phyloP scores from a whole-genome alignment of 2,329 filamentous ascomycete species.

The Colletotrichum spinosum region DNA sequence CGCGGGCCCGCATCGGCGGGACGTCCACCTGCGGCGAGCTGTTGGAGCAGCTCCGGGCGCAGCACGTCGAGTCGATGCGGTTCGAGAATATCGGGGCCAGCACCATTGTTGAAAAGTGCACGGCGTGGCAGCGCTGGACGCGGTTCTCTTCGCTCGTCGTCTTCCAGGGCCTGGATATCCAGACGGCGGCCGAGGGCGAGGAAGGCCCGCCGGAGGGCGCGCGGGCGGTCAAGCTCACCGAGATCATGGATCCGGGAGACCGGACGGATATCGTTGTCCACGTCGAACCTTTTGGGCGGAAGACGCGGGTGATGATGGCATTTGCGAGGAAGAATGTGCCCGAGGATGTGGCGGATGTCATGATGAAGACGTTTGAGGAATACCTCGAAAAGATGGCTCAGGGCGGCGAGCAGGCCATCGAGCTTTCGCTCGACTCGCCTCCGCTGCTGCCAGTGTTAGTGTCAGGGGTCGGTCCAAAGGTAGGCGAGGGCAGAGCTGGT shows the following conservation, averaged over 20 bases:
- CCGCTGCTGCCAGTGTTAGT: not conserved
- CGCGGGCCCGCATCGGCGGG: not conserved
- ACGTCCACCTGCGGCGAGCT: slow-evolving; percentile 10
- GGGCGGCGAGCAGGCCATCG: not conserved
- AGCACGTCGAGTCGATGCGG: slow-evolving; percentile 59
- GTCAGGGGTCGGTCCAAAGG: not conserved
- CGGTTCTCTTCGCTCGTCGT: slow-evolving; percentile 17
- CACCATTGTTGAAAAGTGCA: slow-evolving; percentile 64
- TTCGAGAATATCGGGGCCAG: slow-evolving; percentile 63
- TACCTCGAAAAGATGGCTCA: slow-evolving; percentile 4
- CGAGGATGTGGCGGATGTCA: not conserved
- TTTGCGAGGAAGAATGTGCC: slow-evolving; percentile 2
- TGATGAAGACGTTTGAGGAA: slow-evolving; percentile 6
- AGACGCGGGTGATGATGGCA: slow-evolving; percentile 22
- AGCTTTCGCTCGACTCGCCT: not conserved
- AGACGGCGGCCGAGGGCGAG: not conserved
- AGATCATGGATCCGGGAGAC: slow-evolving; percentile 22
- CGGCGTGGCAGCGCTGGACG: slow-evolving; percentile 40
- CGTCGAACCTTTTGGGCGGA: slow-evolving; percentile 13
- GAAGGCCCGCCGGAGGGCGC: not conserved
- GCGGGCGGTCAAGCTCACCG: not conserved
- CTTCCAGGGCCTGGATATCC: slow-evolving; percentile 23
- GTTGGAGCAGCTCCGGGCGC: slow-evolving; percentile 55
- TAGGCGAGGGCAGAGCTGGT: not conserved
- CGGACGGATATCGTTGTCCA: slow-evolving; percentile 24